Evolutionary conservation across 306 rosid species (phyloP).

Genomic region (Quercus bicolor): DNA sequence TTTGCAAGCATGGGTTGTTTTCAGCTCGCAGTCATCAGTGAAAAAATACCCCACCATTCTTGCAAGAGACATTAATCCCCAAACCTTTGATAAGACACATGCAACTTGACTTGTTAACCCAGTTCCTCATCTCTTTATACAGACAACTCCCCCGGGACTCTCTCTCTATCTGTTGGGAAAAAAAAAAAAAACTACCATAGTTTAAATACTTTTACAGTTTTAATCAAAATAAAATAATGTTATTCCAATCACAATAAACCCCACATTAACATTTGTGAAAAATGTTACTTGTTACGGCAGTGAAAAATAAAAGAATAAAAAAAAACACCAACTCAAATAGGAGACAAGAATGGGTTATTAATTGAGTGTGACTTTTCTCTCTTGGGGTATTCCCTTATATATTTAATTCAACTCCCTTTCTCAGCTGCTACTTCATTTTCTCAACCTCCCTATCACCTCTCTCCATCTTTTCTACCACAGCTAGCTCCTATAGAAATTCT

Average conservation of each 20-base stretch:
- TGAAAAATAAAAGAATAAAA: neutral
- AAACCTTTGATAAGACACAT: conserved; percentile 34
- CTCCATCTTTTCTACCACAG: conserved; percentile 21
- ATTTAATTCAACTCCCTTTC: conserved; percentile 44
- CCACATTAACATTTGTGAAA: fast-evolving
- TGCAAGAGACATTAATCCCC: conserved; percentile 36
- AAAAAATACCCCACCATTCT: conserved; percentile 37
- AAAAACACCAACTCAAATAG: neutral
- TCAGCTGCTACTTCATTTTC: conserved; percentile 56
- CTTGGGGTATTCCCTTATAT: conserved; percentile 37
- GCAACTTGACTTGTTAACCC: conserved; percentile 26
- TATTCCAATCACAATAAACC: no score
- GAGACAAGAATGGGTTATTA: conserved; percentile 8
- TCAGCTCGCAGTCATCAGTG: conserved; percentile 19
- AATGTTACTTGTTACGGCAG: no score
- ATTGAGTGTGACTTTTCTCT: conserved; percentile 38
- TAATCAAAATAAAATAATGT: no score
- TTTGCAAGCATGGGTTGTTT: conserved; percentile 25
- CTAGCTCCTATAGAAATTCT: conserved; percentile 15
- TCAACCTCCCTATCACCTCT: conserved; percentile 25
- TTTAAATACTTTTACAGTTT: no score
- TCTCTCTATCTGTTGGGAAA: neutral
- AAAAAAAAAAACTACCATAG: no score
- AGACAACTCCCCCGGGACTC: conserved; percentile 18
- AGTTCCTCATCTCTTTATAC: conserved; percentile 27